Evolutionary conservation across 2,329 filamentous ascomycete genomes (phyloP).

Genomic region (Cladophialophora chaetospira): DNA sequence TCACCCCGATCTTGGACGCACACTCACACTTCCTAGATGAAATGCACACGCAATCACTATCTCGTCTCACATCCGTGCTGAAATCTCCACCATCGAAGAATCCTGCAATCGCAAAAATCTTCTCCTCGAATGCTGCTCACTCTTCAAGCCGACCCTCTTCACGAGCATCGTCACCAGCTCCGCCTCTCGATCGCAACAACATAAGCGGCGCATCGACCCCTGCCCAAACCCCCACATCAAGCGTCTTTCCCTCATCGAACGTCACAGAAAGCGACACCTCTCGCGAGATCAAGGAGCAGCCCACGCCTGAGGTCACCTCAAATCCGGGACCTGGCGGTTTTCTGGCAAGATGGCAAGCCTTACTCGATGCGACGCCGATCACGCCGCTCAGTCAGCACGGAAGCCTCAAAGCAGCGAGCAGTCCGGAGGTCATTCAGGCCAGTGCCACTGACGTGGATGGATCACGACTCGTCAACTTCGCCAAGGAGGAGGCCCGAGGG

Average conservation of each 20-base stretch:
- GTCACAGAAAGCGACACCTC: slow-evolving; percentile 1
- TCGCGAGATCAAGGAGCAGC: slow-evolving; percentile 3
- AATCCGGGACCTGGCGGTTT: slow-evolving; percentile 71
- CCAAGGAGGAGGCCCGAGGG: slow-evolving; percentile 37
- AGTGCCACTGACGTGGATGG: slow-evolving; percentile 34
- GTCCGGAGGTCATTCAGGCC: slow-evolving; percentile 43
- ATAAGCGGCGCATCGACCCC: slow-evolving; percentile 30
- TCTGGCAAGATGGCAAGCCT: slow-evolving; percentile 69
- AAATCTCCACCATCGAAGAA: slow-evolving; percentile 37
- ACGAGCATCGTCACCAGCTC: slow-evolving; percentile 18
- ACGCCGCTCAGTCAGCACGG: slow-evolving; percentile 61
- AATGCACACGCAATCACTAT: slow-evolving; percentile 57
- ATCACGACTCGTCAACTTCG: slow-evolving; percentile 44
- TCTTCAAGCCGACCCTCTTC: slow-evolving; percentile 13
- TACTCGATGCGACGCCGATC: slow-evolving; percentile 70
- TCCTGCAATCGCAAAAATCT: slow-evolving; percentile 30
- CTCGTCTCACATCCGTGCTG: slow-evolving; percentile 61
- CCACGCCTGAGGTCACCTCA: slow-evolving; percentile 30
- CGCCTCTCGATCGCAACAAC: slow-evolving; percentile 11
- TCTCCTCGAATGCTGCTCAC: slow-evolving; percentile 20
- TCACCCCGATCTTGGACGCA: slow-evolving; percentile 59
- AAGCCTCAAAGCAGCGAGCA: slow-evolving; percentile 55
- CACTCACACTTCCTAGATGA: slow-evolving; percentile 63
- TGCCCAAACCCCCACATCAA: slow-evolving; percentile 3
- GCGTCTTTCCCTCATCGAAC: neutral